phyloP scores from a whole-genome alignment of 31 red algal genomes.

The Asparagopsis taxiformis region DNA sequence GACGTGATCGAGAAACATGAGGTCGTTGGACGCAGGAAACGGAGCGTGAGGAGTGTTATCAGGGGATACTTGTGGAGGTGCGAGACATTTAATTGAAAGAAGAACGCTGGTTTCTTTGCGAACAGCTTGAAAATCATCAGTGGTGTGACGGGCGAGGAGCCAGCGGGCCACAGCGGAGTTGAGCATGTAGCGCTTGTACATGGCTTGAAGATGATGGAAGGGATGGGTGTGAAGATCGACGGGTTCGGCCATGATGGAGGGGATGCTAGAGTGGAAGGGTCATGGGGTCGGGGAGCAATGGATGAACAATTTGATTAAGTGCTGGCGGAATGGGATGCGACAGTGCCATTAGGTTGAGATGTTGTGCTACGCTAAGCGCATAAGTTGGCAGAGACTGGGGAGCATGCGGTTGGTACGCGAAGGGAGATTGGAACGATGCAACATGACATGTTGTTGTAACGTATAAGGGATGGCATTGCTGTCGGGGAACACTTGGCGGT shows the following conservation, averaged over 20 bases:
- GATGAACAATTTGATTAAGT: too few species aligned
- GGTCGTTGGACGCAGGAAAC: conserved; percentile 25
- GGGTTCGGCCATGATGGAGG: not conserved
- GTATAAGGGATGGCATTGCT: too few species aligned
- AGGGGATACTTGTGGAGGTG: not conserved
- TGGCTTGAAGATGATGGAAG: conserved; percentile 8
- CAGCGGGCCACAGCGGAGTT: conserved; percentile 18
- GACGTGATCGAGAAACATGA: conserved; percentile 31
- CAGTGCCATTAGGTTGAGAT: too few species aligned
- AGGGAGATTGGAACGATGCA: too few species aligned
- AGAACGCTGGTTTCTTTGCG: not conserved
- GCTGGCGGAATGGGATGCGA: too few species aligned
- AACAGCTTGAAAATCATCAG: conserved; percentile 4
- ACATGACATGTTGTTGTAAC: too few species aligned
- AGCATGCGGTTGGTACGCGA: too few species aligned
- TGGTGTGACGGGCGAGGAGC: conserved; percentile 12
- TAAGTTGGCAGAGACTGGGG: too few species aligned
- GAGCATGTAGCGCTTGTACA: conserved; percentile 47
- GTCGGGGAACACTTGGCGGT: too few species aligned
- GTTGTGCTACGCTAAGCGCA: too few species aligned
- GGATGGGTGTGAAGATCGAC: not conserved
- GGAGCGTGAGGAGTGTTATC: not conserved
- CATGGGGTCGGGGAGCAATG: too few species aligned
- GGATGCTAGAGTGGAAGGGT: not conserved
- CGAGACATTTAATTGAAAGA: not conserved